Evolutionary conservation across 352 stramenopile species (phyloP).

Genomic region (Thraustotheca clavata): DNA sequence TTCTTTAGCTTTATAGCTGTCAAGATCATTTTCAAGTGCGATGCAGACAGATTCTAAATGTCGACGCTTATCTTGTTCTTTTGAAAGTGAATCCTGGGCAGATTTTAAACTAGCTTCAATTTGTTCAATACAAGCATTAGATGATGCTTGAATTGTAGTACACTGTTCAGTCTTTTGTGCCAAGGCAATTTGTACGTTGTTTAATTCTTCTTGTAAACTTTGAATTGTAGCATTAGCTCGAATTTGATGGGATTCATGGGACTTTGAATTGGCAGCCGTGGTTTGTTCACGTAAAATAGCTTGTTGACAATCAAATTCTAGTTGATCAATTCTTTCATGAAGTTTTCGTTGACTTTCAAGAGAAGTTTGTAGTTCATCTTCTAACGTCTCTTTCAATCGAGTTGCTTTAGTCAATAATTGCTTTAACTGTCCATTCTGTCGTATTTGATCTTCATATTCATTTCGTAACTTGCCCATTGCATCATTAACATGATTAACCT

Average conservation of each 20-base stretch:
- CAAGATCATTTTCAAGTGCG: conserved; percentile 32
- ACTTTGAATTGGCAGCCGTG: conserved; percentile 39
- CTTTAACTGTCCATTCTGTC: conserved; percentile 29
- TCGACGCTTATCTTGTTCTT: conserved; percentile 44
- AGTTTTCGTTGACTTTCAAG: conserved; percentile 29
- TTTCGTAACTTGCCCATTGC: conserved; percentile 29
- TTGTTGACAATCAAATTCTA: conserved; percentile 34
- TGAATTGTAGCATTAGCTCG: conserved; percentile 26
- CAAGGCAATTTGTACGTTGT: conserved; percentile 29
- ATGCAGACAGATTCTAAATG: conserved; percentile 32
- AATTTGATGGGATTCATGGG: conserved; percentile 35
- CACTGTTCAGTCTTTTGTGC: conserved; percentile 35
- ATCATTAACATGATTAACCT: conserved; percentile 32
- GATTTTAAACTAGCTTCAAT: conserved; percentile 31
- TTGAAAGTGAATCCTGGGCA: conserved; percentile 31
- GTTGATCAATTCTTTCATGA: conserved; percentile 22
- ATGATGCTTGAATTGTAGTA: conserved; percentile 36
- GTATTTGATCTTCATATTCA: conserved; percentile 30
- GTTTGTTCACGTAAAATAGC: conserved; percentile 32
- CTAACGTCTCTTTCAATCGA: conserved; percentile 32
- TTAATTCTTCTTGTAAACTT: conserved; percentile 29
- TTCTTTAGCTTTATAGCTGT: conserved; percentile 28
- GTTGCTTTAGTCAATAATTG: conserved; percentile 32
- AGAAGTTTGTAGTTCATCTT: conserved; percentile 31
- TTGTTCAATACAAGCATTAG: conserved; percentile 37